A percentile compares a stretch with the other conserved stretches of the same genome.
Conservation (phyloP, 768 basidiomycete species). For the Dictyophora rubrovolvata region DNA sequence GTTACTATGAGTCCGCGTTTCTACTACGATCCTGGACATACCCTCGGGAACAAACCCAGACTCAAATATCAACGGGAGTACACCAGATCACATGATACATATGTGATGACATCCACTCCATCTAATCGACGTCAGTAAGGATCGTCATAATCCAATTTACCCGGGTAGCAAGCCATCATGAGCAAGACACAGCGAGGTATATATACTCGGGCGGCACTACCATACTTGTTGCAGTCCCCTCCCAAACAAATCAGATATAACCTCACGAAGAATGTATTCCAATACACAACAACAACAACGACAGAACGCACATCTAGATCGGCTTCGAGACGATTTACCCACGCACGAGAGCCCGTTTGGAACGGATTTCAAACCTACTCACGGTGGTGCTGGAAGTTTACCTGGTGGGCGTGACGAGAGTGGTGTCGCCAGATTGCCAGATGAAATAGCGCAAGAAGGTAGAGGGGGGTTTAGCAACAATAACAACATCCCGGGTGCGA, state of each 20-base stretch:
- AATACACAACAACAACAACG: constrained; percentile 28
- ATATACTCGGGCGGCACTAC: background rate
- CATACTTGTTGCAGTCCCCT: no score
- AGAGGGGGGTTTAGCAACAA: background rate
- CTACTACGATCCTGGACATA: no score
- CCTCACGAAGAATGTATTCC: background rate
- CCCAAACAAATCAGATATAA: background rate
- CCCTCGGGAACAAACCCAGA: no score
- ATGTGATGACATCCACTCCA: no score
- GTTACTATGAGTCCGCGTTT: no score
- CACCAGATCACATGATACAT: no score
- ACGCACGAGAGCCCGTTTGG: background rate
- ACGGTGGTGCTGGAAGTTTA: constrained; percentile 24
- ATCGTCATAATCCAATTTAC: no score
- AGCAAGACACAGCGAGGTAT: background rate
- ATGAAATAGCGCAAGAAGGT: constrained; percentile 25
- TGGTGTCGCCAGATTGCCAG: constrained; percentile 38
- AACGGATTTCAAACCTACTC: background rate
- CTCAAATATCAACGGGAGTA: no score
- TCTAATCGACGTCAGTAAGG: no score
- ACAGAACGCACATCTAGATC: constrained; percentile 32
- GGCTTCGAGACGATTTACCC: background rate
- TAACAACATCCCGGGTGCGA: no score
- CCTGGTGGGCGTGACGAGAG: constrained; percentile 36
- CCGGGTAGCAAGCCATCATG: no score